Conservation (phyloP, 768 basidiomycete genomes). For the Tephrocybe sp. region DNA sequence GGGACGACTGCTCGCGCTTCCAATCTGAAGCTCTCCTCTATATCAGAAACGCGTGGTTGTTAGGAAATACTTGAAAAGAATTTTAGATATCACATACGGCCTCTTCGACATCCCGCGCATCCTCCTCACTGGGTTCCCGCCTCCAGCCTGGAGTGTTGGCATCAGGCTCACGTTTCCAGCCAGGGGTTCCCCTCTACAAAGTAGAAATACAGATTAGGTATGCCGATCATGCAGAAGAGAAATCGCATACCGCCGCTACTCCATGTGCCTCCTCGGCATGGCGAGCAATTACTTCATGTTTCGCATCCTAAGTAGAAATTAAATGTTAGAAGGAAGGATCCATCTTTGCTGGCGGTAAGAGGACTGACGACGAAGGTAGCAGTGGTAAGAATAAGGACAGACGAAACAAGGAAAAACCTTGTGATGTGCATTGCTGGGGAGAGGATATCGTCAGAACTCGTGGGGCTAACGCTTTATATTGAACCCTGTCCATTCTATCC, state of each 20-base stretch:
- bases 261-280: constrained; percentile 11
- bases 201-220: background rate
- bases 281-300: constrained; percentile 14
- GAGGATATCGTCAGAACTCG: constrained; percentile 10
- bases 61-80: background rate
- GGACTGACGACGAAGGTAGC: constrained; percentile 25
- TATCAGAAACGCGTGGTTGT: background rate
- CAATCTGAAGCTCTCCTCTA: background rate
- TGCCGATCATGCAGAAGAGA: background rate
- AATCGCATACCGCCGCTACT: background rate
- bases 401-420: constrained; percentile 21
- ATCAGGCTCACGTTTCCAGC: constrained; percentile 20
- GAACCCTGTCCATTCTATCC: constrained; percentile 14
- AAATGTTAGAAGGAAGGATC: background rate
- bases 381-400: constrained; percentile 20
- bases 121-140: constrained; percentile 13
- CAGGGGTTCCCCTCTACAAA: constrained; percentile 7
- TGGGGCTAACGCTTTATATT: constrained; percentile 18
- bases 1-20: constrained; percentile 9
- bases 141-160: constrained; percentile 15
- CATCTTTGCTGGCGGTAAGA: background rate
- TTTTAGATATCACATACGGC: constrained; percentile 16
- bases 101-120: constrained; percentile 4
- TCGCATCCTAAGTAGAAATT: constrained; percentile 3
- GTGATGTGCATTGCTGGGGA: constrained; percentile 25